Evolutionary conservation across 305 asterid genomes (phyloP).

Genomic region (Solanum hybrid): DNA sequence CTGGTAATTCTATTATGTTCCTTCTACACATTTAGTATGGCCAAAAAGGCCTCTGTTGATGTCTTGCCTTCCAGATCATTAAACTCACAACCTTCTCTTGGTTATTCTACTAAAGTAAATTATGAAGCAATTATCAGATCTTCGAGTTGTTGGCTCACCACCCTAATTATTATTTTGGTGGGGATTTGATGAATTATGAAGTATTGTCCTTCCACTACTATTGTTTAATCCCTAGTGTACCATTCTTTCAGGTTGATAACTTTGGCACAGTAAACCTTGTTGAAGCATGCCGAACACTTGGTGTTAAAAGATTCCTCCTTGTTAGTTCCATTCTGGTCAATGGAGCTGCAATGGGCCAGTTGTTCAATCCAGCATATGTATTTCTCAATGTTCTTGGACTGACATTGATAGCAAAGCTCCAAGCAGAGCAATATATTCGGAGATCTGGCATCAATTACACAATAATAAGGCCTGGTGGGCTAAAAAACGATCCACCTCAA

Average conservation of each 20-base stretch:
- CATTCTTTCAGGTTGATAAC: constrained; percentile 65
- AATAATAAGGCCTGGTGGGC: constrained; percentile 87
- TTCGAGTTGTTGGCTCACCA: neutral
- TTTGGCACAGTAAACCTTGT: constrained; percentile 92
- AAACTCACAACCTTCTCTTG: neutral
- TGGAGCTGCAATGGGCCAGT: constrained; percentile 96
- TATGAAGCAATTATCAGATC: neutral
- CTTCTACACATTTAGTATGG: neutral
- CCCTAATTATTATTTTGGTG: neutral
- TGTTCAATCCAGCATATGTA: constrained; percentile 81
- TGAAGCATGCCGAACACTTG: constrained; percentile 77
- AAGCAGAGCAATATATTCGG: constrained; percentile 77
- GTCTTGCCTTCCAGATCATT: neutral
- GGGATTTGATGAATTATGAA: neutral
- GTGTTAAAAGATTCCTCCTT: constrained; percentile 73
- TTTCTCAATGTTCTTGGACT: constrained; percentile 84
- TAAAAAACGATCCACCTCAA: constrained; percentile 67
- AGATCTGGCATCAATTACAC: constrained; percentile 96
- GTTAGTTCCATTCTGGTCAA: constrained; percentile 86
- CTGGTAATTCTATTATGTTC: neutral
- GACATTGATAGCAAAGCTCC: constrained; percentile 84
- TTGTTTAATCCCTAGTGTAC: neutral
- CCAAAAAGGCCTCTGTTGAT: neutral
- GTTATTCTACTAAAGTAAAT: neutral
- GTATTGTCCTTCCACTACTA: neutral